Conservation (phyloP, 2,329 filamentous ascomycete genomes). For the Colletotrichum aenigma region DNA sequence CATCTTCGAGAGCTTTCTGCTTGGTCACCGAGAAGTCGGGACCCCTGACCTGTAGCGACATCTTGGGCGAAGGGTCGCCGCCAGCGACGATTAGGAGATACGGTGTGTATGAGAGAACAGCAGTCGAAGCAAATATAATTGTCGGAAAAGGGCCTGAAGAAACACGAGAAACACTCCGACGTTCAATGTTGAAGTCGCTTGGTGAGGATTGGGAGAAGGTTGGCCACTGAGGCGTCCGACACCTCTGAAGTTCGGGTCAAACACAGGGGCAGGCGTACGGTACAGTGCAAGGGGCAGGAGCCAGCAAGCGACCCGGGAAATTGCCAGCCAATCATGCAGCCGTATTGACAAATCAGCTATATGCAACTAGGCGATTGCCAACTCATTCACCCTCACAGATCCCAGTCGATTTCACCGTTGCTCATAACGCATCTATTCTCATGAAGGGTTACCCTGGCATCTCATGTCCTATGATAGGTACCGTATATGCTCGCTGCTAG, state of each 20-base stretch:
- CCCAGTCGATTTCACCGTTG: not conserved
- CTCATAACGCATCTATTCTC: not conserved
- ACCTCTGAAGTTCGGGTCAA: conserved; percentile 20
- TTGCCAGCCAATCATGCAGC: not conserved
- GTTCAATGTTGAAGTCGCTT: not conserved
- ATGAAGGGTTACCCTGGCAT: not conserved
- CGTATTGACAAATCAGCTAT: not conserved
- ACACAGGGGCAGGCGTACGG: conserved; percentile 6
- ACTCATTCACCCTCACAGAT: not conserved
- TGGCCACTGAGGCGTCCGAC: not conserved
- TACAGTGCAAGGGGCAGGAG: not conserved
- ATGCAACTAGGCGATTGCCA: not conserved
- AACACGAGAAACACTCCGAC: not conserved
- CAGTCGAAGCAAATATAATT: not conserved
- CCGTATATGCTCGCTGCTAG: not conserved
- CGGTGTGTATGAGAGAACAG: not conserved
- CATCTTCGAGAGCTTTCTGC: conserved; percentile 70
- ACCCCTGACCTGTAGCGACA: conserved; percentile 47
- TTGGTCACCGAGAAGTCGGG: conserved; percentile 52
- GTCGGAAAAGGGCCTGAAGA: not conserved
- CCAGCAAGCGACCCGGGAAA: not conserved
- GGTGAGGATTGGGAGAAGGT: not conserved
- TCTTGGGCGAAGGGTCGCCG: conserved; percentile 22
- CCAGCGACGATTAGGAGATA: not conserved
- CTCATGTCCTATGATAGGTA: not conserved